These are phyloP conservation scores for Cercospora berteroae DNA, from an alignment of 2,329 filamentous ascomycete genomes.

Conservation along the genomic window DNA sequence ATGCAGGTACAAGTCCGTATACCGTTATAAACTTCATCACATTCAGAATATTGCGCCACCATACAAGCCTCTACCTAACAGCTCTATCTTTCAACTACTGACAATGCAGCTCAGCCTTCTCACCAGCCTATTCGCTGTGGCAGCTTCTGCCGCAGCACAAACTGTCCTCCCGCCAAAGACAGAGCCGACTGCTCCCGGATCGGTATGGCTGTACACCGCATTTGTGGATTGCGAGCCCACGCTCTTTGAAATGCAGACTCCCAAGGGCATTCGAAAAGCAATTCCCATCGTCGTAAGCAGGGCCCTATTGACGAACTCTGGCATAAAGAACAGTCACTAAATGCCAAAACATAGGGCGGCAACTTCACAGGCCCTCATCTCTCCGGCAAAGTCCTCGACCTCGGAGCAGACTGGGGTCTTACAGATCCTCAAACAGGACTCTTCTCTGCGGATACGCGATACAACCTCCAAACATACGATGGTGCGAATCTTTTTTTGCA, in stretches of 20 bases:
- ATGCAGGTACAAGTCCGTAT: neutral
- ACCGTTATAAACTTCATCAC: neutral
- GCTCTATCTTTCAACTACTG: neutral
- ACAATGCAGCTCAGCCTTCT: conserved; percentile 1
- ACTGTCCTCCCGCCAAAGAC: conserved; percentile 4
- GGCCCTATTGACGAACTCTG: neutral
- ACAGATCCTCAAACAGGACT: conserved; percentile 33
- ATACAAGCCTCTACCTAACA: neutral
- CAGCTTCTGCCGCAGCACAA: conserved; percentile 12
- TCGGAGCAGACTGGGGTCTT: conserved; percentile 43
- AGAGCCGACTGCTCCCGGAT: conserved; percentile 23
- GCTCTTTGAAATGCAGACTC: conserved; percentile 30
- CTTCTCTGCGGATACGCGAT: conserved; percentile 39
- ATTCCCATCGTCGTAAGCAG: conserved; percentile 30
- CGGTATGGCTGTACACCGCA: conserved; percentile 35
- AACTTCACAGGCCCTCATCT: conserved; percentile 35
- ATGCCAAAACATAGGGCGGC: conserved; percentile 18
- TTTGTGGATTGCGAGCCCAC: conserved; percentile 28
- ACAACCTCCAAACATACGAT: conserved; percentile 40
- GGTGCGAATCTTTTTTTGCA: conserved; percentile 38
- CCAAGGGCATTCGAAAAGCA: conserved; percentile 31
- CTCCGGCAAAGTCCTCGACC: conserved; percentile 34
- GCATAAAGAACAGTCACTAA: neutral
- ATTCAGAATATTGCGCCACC: neutral
- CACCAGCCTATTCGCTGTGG: conserved; percentile 11